These are phyloP conservation scores for Citeromyces hawaiiensis DNA, from an alignment of 1,139 yeast genomes.

Conservation along the genomic window DNA sequence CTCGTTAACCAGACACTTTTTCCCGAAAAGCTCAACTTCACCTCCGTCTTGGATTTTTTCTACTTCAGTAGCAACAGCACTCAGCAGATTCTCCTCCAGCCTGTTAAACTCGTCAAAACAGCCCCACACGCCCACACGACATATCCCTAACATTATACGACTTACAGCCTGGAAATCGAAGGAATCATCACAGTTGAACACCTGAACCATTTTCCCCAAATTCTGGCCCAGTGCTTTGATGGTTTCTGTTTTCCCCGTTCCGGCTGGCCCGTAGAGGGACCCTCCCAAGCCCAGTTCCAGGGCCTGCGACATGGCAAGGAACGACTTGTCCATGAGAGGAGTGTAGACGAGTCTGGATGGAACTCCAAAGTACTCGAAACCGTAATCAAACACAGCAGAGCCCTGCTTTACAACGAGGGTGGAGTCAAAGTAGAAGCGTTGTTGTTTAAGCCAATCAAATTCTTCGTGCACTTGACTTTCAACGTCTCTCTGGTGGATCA, in stretches of 20 bases:
- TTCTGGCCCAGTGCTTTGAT: constrained; percentile 75
- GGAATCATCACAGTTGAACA: constrained; percentile 83
- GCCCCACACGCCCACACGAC: constrained; percentile 87
- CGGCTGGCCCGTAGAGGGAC: constrained; percentile 93
- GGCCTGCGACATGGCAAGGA: constrained; percentile 63
- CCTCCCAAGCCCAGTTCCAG: constrained; percentile 71
- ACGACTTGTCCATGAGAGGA: constrained; percentile 55
- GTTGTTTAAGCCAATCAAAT: constrained; percentile 40
- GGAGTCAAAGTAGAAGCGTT: constrained; percentile 29
- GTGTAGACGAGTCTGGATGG: constrained; percentile 70
- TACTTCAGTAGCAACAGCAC: constrained; percentile 79
- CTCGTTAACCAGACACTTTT: constrained; percentile 25
- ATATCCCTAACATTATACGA: constrained; percentile 68
- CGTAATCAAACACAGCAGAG: constrained; percentile 41
- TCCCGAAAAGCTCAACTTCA: constrained; percentile 36
- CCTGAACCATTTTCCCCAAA: constrained; percentile 71
- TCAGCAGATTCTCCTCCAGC: constrained; percentile 53
- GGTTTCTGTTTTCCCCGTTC: constrained; percentile 93
- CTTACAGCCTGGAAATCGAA: constrained; percentile 78
- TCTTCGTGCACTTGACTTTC: constrained; percentile 14
- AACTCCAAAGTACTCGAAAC: constrained; percentile 74
- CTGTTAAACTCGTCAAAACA: constrained; percentile 95
- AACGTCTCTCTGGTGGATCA: constrained; percentile 46
- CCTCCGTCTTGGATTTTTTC: constrained; percentile 52
- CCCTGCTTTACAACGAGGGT: constrained; percentile 41